A percentile compares a stretch with the other conserved stretches of the same genome.
Conservation (phyloP, 495 filamentous ascomycete species). For the Penicillium parvum region DNA sequence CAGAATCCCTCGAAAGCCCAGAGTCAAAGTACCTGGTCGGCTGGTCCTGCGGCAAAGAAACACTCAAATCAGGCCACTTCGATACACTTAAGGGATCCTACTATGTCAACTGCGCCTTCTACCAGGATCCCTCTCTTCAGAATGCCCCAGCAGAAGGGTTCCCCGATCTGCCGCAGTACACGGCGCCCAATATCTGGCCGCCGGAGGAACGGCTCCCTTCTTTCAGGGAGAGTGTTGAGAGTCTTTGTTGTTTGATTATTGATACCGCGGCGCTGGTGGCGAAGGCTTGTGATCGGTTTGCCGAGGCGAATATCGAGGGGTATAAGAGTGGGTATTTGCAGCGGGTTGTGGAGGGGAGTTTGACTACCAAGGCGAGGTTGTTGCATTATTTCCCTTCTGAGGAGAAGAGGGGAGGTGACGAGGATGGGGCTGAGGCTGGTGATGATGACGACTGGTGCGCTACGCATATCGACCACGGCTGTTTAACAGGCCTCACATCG, state of each 20-base stretch:
- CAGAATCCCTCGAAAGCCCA: conserved; percentile 44
- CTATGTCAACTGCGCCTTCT: conserved; percentile 96
- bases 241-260: conserved; percentile 79
- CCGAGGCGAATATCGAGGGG: conserved; percentile 64
- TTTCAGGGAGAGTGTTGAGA: conserved; percentile 67
- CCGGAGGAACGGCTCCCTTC: conserved; percentile 57
- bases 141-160: conserved; percentile 57
- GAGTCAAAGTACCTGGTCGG: conserved; percentile 56
- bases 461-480: conserved; percentile 90
- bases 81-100: conserved; percentile 94
- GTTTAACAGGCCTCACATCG: conserved; percentile 87
- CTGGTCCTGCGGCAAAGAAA: conserved; percentile 89
- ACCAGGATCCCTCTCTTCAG: conserved; percentile 60
- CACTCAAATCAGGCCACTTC: conserved; percentile 77
- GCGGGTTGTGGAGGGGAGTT: conserved; percentile 75
- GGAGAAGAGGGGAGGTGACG: conserved; percentile 19
- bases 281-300: conserved; percentile 80
- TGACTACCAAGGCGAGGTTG: conserved; percentile 86
- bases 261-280: conserved; percentile 86
- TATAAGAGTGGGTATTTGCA: conserved; percentile 80
- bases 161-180: conserved; percentile 60
- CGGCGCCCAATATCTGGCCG: conserved; percentile 83
- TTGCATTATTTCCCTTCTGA: conserved; percentile 78
- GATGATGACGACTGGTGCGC: conserved; percentile 93
- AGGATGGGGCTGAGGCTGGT: too few relatives aligned